phyloP scores from a whole-genome alignment of 805 yeast genomes.

The Hanseniaspora vineae region DNA sequence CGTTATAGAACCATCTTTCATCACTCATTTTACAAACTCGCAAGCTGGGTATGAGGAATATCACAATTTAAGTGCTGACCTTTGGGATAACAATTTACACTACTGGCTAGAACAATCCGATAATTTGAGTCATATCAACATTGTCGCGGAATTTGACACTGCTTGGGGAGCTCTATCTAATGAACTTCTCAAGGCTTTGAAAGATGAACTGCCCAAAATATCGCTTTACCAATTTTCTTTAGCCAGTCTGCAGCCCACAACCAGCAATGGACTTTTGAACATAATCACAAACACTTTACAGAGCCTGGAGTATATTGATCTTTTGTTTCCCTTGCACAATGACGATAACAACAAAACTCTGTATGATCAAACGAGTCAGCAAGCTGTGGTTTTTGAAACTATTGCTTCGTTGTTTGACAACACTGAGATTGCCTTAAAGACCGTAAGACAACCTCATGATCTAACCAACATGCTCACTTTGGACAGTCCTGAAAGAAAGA shows the following conservation, averaged over 20 bases:
- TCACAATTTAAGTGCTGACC: constrained; percentile 31
- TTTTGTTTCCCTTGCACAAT: constrained; percentile 41
- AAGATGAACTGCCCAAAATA: constrained; percentile 54
- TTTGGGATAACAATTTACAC: constrained; percentile 48
- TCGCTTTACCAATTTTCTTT: constrained; percentile 24
- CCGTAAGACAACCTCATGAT: constrained; percentile 1
- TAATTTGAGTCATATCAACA: constrained; percentile 53
- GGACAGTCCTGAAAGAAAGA: constrained; percentile 3
- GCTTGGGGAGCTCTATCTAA: constrained; percentile 77
- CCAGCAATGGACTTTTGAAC: constrained; percentile 17
- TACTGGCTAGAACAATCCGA: constrained; percentile 64
- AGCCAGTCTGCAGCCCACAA: constrained; percentile 27
- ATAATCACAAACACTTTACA: constrained; percentile 35
- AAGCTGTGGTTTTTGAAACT: constrained; percentile 3
- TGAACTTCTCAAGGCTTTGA: constrained; percentile 36
- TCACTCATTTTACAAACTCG: constrained; percentile 31
- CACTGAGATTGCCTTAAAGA: not conserved
- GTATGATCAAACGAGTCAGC: constrained; percentile 1
- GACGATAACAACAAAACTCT: not conserved
- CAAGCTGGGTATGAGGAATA: constrained; percentile 54
- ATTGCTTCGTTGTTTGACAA: constrained; percentile 5
- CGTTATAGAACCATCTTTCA: not conserved
- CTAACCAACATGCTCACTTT: constrained; percentile 1
- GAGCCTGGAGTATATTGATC: constrained; percentile 34
- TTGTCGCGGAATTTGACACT: constrained; percentile 57